These are phyloP conservation scores for Aspergillus amoenus DNA, from an alignment of 2,329 filamentous ascomycete genomes.

Conservation along the genomic window DNA sequence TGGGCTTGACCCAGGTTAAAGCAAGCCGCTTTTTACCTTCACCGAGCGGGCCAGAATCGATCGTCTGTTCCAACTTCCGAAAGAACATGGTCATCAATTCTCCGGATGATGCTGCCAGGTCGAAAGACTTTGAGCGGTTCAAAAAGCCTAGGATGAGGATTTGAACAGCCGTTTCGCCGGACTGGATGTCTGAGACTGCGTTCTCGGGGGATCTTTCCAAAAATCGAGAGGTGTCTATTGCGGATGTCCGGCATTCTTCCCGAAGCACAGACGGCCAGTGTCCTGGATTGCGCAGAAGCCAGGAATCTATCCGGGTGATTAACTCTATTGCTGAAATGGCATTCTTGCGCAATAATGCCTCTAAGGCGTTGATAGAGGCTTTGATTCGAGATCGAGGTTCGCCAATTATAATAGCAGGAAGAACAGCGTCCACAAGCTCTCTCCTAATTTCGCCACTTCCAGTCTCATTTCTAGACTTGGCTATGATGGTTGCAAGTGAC, in stretches of 20 bases:
- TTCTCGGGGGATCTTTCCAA: slow-evolving; percentile 17
- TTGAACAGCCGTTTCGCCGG: slow-evolving; percentile 24
- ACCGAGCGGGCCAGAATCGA: neutral
- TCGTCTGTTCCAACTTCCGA: slow-evolving; percentile 26
- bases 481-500: slow-evolving; percentile 38
- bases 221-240: slow-evolving; percentile 23
- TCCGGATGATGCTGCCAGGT: slow-evolving; percentile 30
- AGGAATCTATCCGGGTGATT: slow-evolving; percentile 29
- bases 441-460: slow-evolving; percentile 20
- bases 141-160: slow-evolving; percentile 34
- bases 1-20: slow-evolving; percentile 37
- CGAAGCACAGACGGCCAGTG: slow-evolving; percentile 34
- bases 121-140: slow-evolving; percentile 30
- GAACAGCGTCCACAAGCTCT: slow-evolving; percentile 25
- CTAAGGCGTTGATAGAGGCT: slow-evolving; percentile 36
- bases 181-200: slow-evolving; percentile 3
- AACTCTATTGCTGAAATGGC: slow-evolving; percentile 33
- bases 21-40: slow-evolving; percentile 16
- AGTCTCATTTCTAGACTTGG: slow-evolving; percentile 26
- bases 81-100: slow-evolving; percentile 29
- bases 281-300: slow-evolving; percentile 33
- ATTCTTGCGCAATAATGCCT: slow-evolving; percentile 39
- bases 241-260: slow-evolving; percentile 33
- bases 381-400: slow-evolving; percentile 42
- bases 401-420: slow-evolving; percentile 40